Evolutionary conservation across 2,329 filamentous ascomycete genomes (phyloP), one percentile per base, ranked within the genome.

Genomic region (Mycosphaerella sp.): DNA sequence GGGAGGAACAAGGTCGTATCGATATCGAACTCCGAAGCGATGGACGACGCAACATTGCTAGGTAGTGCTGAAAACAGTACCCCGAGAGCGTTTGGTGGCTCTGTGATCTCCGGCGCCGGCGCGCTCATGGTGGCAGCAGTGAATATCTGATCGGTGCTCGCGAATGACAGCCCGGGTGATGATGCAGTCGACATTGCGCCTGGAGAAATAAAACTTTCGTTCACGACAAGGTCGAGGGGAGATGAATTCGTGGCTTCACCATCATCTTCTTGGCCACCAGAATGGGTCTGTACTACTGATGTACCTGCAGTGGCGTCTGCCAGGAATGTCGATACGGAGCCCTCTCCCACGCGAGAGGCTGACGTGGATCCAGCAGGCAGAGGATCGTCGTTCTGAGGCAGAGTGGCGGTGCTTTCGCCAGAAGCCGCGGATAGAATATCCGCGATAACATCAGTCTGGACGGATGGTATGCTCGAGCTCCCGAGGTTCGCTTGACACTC

Each of bases 241-340:
- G 29, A 29, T 9, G 14, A 21, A 9, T 31, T 17, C 9, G 34
- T 36, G n/a, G 45, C 44, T 47, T 47, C 50, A 53, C 47, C 44
- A 34, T 53, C 36, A 17, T 17, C 14, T 53, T 21, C 26, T 17
- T 47, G 42, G 44, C 32, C 50, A 44, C 50, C 44, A 39, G 26
- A 38, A 29, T 36, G 42, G 47, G 39, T 51, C 45, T 47, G 50
- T 56, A 52, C 54, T 26, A 49, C 54, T 50, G 38, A 43, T 48
- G 53, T 55, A 49, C 36, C 41, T 53, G 48, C 48, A 51, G 54
- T 56, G 54, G 54, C 50, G 49, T 41, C 12, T 51, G 44, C 54
- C 45, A 56, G 49, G 49, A 48, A 26, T 31, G 54, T 53, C 42
- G 54, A 36, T 44, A 49, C 49, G 48, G 38, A 40, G 47, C 48